Conservation (phyloP, 345 rosid species). For the Ceriops decandra region DNA sequence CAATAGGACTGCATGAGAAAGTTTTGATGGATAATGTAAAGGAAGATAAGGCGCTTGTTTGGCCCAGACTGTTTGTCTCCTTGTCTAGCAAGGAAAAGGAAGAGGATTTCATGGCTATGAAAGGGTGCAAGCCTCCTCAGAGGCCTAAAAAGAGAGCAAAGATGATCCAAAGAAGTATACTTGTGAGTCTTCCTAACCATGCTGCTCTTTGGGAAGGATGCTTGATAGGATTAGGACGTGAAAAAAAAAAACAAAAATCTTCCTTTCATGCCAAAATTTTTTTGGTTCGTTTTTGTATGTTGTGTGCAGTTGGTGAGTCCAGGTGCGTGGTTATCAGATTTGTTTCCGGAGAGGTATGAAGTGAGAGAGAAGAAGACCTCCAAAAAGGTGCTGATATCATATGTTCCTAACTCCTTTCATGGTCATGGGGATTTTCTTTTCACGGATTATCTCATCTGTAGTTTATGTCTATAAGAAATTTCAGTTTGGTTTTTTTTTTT, state of each 20-base stretch:
- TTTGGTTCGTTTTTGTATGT: constrained; percentile 6
- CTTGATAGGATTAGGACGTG: background rate
- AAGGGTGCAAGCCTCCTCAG: constrained; percentile 91
- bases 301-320: constrained; percentile 74
- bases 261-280: background rate
- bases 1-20: constrained; percentile 68
- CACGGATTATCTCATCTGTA: background rate
- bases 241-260: background rate
- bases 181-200: constrained; percentile 36
- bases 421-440: background rate
- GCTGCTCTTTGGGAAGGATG: background rate
- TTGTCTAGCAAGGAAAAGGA: constrained; percentile 91
- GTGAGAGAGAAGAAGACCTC: constrained; percentile 91
- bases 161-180: constrained; percentile 74
- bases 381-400: constrained; percentile 54
- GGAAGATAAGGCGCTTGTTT: constrained; percentile 56
- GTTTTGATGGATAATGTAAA: constrained; percentile 46
- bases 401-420: background rate
- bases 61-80: constrained; percentile 75
- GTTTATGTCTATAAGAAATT: background rate
- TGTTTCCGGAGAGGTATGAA: constrained; percentile 81
- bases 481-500: background rate
- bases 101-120: constrained; percentile 92
- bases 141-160: constrained; percentile 91
- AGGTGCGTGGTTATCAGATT: constrained; percentile 84